These are phyloP conservation scores for Talaromyces marneffei DNA, from an alignment of 2,329 filamentous ascomycete genomes.

Conservation along the genomic window DNA sequence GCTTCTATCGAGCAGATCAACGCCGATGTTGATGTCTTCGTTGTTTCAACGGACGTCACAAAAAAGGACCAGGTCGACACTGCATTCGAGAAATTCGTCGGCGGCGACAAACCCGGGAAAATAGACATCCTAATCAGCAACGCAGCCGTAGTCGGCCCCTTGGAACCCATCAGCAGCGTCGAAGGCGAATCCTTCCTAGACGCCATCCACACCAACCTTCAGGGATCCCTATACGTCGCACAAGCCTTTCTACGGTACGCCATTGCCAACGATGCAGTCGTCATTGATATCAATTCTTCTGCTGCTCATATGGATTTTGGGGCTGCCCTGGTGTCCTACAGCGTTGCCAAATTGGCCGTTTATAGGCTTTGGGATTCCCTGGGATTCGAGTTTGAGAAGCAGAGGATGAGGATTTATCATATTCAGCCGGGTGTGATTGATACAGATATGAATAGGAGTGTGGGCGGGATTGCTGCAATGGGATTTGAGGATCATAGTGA, in stretches of 20 bases:
- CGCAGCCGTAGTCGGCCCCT: constrained; percentile 30
- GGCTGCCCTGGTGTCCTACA: constrained; percentile 22
- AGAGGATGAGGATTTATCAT: constrained; percentile 26
- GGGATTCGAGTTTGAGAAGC: constrained; percentile 18
- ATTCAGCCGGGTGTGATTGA: constrained; percentile 27
- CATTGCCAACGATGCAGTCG: constrained; percentile 24
- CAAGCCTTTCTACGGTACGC: constrained; percentile 30
- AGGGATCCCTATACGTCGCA: constrained; percentile 5
- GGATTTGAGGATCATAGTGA: constrained; percentile 20
- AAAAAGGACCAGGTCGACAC: constrained; percentile 6
- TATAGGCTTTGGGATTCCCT: constrained; percentile 27
- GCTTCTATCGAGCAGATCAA: constrained; percentile 30
- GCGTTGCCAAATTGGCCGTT: constrained; percentile 26
- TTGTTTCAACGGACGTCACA: constrained; percentile 15
- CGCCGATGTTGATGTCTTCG: constrained; percentile 30
- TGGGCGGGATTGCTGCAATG: constrained; percentile 16
- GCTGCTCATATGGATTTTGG: constrained; percentile 31
- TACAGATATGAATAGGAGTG: constrained; percentile 20
- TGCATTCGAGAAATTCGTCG: background rate
- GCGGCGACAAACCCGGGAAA: constrained; percentile 12
- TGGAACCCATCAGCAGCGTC: constrained; percentile 23
- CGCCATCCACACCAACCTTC: background rate
- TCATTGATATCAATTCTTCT: constrained; percentile 33
- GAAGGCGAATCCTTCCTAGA: constrained; percentile 29
- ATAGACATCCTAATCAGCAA: constrained; percentile 40